Conservation (phyloP, 192 early-diverging fungal species). For the Dissophora ornata region DNA sequence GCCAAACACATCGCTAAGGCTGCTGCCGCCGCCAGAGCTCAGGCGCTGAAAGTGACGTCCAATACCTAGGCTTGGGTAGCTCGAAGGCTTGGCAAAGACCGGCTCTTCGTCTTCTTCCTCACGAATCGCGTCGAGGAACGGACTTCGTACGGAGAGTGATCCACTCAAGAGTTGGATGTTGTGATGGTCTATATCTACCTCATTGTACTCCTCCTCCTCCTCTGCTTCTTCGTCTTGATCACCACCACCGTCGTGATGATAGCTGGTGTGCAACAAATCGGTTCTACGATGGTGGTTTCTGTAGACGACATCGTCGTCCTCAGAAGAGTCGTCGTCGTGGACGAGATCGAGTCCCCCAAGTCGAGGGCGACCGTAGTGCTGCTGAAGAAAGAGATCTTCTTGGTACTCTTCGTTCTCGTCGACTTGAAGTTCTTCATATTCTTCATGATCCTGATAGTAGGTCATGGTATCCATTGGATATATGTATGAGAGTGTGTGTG, state of each 20-base stretch:
- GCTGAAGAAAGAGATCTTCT: conserved; percentile 36
- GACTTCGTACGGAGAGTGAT: conserved; percentile 40
- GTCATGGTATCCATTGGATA: conserved; percentile 17
- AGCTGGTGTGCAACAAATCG: conserved; percentile 1
- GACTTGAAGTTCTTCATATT: conserved; percentile 28
- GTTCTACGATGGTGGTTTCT: background rate
- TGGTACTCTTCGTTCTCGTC: conserved; percentile 49
- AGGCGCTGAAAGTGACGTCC: conserved; percentile 25
- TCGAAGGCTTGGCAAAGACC: conserved; percentile 44
- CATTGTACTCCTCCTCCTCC: conserved; percentile 38
- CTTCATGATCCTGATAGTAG: conserved; percentile 36
- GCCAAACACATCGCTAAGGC: background rate
- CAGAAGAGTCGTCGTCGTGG: conserved; percentile 29
- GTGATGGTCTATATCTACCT: conserved; percentile 48
- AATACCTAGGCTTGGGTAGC: conserved; percentile 39
- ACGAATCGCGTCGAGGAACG: conserved; percentile 48
- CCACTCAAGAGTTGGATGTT: conserved; percentile 49
- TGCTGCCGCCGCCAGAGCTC: conserved; percentile 4
- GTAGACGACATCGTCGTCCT: conserved; percentile 28
- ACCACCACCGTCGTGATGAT: conserved; percentile 12
- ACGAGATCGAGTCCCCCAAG: conserved; percentile 26
- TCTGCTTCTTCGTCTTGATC: conserved; percentile 17
- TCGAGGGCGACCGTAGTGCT: conserved; percentile 38
- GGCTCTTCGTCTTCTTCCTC: conserved; percentile 54
- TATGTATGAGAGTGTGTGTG: background rate